Base-by-base conservation (phyloP, 164 flowering plant species). In the Chimonanthus salicifolius region DNA sequence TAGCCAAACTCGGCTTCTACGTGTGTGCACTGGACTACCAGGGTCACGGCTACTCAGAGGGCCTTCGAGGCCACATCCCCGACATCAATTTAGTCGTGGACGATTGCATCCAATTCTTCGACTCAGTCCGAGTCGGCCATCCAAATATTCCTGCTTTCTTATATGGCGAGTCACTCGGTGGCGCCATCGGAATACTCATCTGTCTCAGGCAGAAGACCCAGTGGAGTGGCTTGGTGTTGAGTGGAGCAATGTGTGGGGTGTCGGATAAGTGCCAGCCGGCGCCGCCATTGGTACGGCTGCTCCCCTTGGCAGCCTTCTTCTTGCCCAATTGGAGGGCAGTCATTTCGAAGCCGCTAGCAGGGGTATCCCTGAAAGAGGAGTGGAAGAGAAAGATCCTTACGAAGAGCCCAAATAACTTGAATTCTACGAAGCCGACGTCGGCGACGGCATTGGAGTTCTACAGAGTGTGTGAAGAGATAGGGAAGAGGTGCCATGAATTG, bases 41-140 rank as follows among this genome's bases (percentile, higher is more conserved):
- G 64, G 88, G 88, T 77, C 88, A 85, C 70, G 88, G 88, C 77
- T 64, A 49, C 63, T 85, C 88, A 0, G 81, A 85, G 0, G 88
- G 88, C 47, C 49, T 74, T 0, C 76, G 74, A 5, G 88, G 86
- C 15, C 83, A 85, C 72, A 79, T 85, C 48, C 82, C 88, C 1
- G 74, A 79, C 44, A 76, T 85, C 20, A 11, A 71, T 0, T 69
- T 74, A 4, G 50, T 82, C 4, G 66, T 85, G 2, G 63, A 70
- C 2, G 88, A 83, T 62, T 85, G 86, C 74, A 79, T 76, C 6
- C 77, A 80, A 7, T 80, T 43, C 70, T 85, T 85, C 74, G 83
- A 80, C 66, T 67, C 74, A 0, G 72, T 60, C 18, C 77, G 73
- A 33, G 21, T 69, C 3, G 49, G 71, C 0, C 71, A 82, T 62